Percentiles rank a stretch among this genome's conserved stretches.
phyloP scores from a whole-genome alignment of 768 basidiomycete genomes.

The Boletus reticulatus region DNA sequence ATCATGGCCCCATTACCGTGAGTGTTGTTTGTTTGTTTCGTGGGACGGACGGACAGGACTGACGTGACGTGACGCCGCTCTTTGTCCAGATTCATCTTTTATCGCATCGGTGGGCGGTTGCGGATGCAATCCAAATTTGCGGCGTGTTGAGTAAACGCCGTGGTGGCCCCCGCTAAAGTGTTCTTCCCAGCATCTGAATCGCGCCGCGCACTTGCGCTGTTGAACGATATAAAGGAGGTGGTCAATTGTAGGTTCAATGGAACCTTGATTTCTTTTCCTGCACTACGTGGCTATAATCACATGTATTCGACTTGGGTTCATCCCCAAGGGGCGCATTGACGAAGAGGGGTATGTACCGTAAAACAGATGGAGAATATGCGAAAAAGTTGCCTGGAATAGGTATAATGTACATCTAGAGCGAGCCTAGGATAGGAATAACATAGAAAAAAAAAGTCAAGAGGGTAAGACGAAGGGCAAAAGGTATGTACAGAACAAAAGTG shows the following conservation, averaged over 20 bases:
- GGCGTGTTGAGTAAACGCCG: conserved; percentile 7
- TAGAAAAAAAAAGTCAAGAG: neutral
- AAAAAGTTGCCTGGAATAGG: conserved; percentile 3
- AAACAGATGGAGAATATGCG: neutral
- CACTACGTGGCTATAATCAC: neutral
- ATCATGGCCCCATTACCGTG: conserved; percentile 63
- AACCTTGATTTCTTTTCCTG: neutral
- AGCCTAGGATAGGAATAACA: conserved; percentile 13
- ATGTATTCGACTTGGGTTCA: neutral
- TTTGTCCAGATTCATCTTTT: conserved; percentile 44
- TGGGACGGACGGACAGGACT: no score
- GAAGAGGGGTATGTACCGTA: conserved; percentile 7
- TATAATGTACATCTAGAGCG: conserved; percentile 23
- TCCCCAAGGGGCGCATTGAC: neutral
- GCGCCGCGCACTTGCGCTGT: no score
- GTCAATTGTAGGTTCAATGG: no score
- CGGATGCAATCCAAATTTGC: conserved; percentile 45
- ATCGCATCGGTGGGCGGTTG: conserved; percentile 43
- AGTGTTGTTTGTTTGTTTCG: conserved; percentile 18
- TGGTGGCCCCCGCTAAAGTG: neutral
- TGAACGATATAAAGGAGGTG: no score
- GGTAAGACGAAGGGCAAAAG: neutral
- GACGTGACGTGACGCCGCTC: no score
- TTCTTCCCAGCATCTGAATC: no score
- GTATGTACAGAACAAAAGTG: neutral